Evolutionary conservation across 306 rosid genomes (phyloP).

Genomic region (Aeschynomene evenia): DNA sequence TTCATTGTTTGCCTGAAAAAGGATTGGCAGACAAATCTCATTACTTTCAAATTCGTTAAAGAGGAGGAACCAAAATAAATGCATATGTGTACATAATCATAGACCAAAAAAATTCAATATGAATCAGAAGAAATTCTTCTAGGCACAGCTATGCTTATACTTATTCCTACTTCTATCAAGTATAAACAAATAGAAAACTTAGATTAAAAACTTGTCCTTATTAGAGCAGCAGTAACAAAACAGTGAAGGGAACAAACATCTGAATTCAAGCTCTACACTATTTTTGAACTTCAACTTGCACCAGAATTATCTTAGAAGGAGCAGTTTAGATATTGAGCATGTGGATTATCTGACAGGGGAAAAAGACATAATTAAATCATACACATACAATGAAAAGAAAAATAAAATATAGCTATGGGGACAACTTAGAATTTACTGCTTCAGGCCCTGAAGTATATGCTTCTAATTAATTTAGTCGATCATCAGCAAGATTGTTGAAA

Average conservation of each 20-base stretch:
- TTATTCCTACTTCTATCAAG: neutral
- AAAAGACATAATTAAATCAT: neutral
- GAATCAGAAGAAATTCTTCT: neutral
- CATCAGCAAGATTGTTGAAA: neutral
- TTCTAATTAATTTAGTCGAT: slow-evolving; percentile 6
- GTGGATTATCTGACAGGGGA: neutral
- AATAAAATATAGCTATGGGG: neutral
- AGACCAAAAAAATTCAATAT: neutral
- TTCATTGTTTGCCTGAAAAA: slow-evolving; percentile 72
- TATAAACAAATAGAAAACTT: neutral
- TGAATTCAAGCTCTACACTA: neutral
- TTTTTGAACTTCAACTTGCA: neutral
- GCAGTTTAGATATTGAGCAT: slow-evolving; percentile 3
- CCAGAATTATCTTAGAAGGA: neutral
- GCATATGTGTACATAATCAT: neutral
- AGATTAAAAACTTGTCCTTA: neutral
- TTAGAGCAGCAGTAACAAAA: slow-evolving; percentile 18
- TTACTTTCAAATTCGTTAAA: slow-evolving; percentile 16
- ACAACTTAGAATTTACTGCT: neutral
- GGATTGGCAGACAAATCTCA: slow-evolving; percentile 24
- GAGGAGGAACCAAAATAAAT: neutral
- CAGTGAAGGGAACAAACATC: neutral
- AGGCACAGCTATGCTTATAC: neutral
- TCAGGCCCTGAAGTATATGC: neutral
- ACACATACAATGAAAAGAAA: neutral